Percentiles rank a stretch among this genome's conserved stretches.
These are phyloP conservation scores for Lachancea waltii DNA, from an alignment of 805 yeast genomes.

Conservation along the genomic window DNA sequence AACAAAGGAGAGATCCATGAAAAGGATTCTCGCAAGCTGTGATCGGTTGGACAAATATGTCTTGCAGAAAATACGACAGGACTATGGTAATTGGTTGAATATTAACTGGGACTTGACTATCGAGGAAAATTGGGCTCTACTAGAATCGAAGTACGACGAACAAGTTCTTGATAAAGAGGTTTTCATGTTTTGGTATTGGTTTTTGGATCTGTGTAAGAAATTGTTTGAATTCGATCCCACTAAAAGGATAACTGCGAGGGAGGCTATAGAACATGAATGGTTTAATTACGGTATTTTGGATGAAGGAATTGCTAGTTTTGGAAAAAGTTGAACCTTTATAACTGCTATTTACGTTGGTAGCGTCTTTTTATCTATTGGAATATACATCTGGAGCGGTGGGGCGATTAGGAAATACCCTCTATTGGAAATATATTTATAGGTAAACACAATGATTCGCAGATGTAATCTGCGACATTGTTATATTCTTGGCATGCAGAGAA, in stretches of 20 bases:
- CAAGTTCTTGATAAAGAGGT: conserved; percentile 44
- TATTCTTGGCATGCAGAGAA: too few relatives aligned
- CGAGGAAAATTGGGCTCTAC: conserved; percentile 28
- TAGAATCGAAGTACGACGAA: conserved; percentile 16
- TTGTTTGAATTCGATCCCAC: conserved; percentile 68
- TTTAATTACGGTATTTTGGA: conserved; percentile 56
- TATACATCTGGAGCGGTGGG: too few relatives aligned
- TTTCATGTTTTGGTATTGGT: conserved; percentile 78
- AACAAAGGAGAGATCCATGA: conserved; percentile 27
- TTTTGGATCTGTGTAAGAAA: conserved; percentile 59
- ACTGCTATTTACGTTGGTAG: too few relatives aligned
- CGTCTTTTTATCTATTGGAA: too few relatives aligned
- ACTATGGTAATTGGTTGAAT: conserved; percentile 22
- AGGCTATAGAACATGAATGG: conserved; percentile 80
- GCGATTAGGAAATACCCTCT: too few relatives aligned
- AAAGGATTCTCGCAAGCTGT: conserved; percentile 26
- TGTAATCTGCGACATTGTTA: too few relatives aligned
- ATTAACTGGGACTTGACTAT: conserved; percentile 29
- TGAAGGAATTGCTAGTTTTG: conserved; percentile 39
- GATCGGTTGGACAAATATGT: conserved; percentile 29
- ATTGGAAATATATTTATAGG: too few relatives aligned
- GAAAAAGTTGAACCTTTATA: conserved; percentile 16
- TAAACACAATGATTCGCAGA: too few relatives aligned
- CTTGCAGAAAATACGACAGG: conserved; percentile 24
- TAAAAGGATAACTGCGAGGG: conserved; percentile 64